These are phyloP conservation scores for Aureobasidium sp. DNA, from an alignment of 2,329 filamentous ascomycete species.

Conservation along the genomic window DNA sequence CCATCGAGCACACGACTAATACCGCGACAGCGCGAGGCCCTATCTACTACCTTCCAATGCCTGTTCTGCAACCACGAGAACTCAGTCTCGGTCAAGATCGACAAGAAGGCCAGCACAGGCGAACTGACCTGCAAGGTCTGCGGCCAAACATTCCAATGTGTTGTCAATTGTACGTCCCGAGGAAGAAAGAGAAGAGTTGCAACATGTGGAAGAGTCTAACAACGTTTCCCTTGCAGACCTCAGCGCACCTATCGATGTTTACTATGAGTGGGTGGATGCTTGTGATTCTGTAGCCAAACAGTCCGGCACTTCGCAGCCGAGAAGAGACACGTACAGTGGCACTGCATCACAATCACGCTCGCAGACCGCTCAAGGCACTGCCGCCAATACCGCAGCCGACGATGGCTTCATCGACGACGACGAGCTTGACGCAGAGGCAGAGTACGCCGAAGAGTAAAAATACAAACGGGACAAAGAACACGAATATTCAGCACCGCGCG, in stretches of 20 bases:
- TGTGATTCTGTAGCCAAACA: slow-evolving; percentile 63
- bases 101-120: slow-evolving; percentile 85
- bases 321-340: slow-evolving; percentile 11
- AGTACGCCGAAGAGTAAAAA: slow-evolving; percentile 25
- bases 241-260: slow-evolving; percentile 86
- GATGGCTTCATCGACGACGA: slow-evolving; percentile 30
- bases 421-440: slow-evolving; percentile 27
- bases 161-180: slow-evolving; percentile 69
- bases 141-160: slow-evolving; percentile 85
- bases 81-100: slow-evolving; percentile 80
- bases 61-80: slow-evolving; percentile 98
- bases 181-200: neutral
- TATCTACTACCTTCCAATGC: slow-evolving; percentile 83
- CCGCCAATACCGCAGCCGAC: slow-evolving; percentile 25
- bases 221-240: slow-evolving; percentile 52
- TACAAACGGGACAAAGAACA: neutral
- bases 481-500: neutral
- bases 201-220: neutral
- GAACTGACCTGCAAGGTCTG: slow-evolving; percentile 85
- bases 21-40: slow-evolving; percentile 46
- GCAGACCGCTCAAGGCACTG: slow-evolving; percentile 15
- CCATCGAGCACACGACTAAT: neutral
- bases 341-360: slow-evolving; percentile 15
- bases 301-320: slow-evolving; percentile 23
- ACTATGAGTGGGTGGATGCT: slow-evolving; percentile 98